Conservation (phyloP, 257 asterid species). For the Leptodermis oblonga region DNA sequence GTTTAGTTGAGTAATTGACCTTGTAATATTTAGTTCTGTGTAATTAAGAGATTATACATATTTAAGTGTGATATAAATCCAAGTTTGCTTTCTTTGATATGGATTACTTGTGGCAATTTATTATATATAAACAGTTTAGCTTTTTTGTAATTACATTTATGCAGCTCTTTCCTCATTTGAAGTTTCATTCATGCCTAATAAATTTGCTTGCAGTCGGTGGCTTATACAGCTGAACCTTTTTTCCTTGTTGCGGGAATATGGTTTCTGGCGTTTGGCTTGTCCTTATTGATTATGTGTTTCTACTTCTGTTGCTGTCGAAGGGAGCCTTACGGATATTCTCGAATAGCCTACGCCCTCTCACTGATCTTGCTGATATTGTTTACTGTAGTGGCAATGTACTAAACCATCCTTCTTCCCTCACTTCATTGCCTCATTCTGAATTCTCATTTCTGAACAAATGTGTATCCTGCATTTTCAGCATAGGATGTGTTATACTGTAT, state of each 20-base stretch:
- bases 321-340: constrained; percentile 60
- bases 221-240: constrained; percentile 61
- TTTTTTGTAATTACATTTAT: not conserved
- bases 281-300: constrained; percentile 42
- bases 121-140: not conserved
- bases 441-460: constrained; percentile 15
- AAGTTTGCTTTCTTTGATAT: not conserved
- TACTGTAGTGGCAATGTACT: constrained; percentile 55
- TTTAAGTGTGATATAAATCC: not conserved
- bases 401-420: constrained; percentile 14
- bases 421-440: not conserved
- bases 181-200: constrained; percentile 1
- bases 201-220: constrained; percentile 61
- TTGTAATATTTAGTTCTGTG: not conserved
- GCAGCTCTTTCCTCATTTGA: not conserved
- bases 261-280: constrained; percentile 55
- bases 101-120: not conserved
- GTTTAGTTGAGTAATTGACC: not conserved
- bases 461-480: constrained; percentile 40
- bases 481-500: constrained; percentile 73
- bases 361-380: constrained; percentile 60
- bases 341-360: constrained; percentile 62
- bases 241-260: constrained; percentile 56
- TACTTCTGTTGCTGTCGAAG: constrained; percentile 51
- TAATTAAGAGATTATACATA: not conserved